Conservation (phyloP, 1,284 basidiomycete species). For the Mycosarcoma maydis region DNA sequence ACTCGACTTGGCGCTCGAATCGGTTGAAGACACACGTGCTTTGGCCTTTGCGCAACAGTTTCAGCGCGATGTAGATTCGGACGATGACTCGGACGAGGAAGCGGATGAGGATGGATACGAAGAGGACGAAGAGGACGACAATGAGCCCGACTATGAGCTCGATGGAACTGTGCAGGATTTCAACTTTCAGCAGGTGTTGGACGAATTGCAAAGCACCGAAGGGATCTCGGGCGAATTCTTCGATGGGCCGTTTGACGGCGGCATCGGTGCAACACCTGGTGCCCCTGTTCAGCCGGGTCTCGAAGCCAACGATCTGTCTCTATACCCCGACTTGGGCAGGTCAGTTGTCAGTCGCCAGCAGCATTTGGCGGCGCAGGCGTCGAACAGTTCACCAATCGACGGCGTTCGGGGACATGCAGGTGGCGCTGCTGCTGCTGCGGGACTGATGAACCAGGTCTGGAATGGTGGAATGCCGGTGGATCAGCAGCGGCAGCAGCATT, state of each 20-base stretch:
- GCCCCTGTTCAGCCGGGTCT: constrained; percentile 9
- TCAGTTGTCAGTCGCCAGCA: constrained; percentile 1
- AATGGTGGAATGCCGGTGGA: constrained; percentile 11
- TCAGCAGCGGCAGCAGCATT: constrained; percentile 7
- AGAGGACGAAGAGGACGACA: constrained; percentile 44
- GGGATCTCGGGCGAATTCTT: constrained; percentile 34
- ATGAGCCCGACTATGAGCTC: constrained; percentile 36
- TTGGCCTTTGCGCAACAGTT: constrained; percentile 46
- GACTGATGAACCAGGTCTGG: constrained; percentile 26
- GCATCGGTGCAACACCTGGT: constrained; percentile 9
- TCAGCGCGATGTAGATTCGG: constrained; percentile 35
- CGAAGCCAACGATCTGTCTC: constrained; percentile 26
- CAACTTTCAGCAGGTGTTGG: constrained; percentile 34
- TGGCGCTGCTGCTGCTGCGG: constrained; percentile 9
- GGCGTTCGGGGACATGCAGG: constrained; percentile 3
- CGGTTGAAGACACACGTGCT: constrained; percentile 44
- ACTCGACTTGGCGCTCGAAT: constrained; percentile 35
- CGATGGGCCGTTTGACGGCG: constrained; percentile 37
- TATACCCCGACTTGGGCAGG: constrained; percentile 26
- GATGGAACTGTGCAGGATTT: constrained; percentile 11
- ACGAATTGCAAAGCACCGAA: constrained; percentile 12
- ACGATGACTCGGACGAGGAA: constrained; percentile 34
- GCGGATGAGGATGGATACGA: constrained; percentile 44
- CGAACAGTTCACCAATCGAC: constrained; percentile 2
- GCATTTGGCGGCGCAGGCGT: neutral